These are phyloP conservation scores for Eimeria acervulina DNA, from an alignment of 169 alveolate genomes.

Conservation along the genomic window DNA sequence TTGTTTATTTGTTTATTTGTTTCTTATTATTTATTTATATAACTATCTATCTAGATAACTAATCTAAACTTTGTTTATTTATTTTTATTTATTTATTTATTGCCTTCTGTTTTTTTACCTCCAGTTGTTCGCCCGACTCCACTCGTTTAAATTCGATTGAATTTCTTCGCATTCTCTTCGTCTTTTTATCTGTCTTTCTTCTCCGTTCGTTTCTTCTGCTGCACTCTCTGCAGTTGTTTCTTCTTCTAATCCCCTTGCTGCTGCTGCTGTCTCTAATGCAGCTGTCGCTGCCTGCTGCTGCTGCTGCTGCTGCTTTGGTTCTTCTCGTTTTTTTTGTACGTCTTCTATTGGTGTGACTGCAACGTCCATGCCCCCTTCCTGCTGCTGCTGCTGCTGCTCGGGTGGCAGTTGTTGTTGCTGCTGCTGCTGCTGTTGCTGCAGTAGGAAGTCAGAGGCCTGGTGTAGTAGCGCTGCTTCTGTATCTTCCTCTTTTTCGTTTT, in stretches of 20 bases:
- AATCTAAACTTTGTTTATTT: no score
- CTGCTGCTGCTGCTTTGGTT: background rate
- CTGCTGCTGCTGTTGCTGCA: background rate
- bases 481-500: no score
- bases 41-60: background rate
- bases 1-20: no score
- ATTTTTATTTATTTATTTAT: no score
- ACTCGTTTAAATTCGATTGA: background rate
- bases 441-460: no score
- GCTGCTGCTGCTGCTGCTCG: background rate
- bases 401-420: background rate
- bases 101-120: background rate
- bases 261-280: background rate
- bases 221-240: background rate
- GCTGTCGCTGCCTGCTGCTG: background rate
- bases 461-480: no score
- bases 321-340: background rate
- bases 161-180: background rate
- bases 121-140: background rate
- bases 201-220: background rate
- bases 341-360: background rate
- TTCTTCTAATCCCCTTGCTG: background rate
- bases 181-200: background rate
- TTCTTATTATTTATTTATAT: background rate
- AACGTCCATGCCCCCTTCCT: background rate